Conservation (phyloP, 495 filamentous ascomycete species). For the Aspergillus funiculosus region DNA sequence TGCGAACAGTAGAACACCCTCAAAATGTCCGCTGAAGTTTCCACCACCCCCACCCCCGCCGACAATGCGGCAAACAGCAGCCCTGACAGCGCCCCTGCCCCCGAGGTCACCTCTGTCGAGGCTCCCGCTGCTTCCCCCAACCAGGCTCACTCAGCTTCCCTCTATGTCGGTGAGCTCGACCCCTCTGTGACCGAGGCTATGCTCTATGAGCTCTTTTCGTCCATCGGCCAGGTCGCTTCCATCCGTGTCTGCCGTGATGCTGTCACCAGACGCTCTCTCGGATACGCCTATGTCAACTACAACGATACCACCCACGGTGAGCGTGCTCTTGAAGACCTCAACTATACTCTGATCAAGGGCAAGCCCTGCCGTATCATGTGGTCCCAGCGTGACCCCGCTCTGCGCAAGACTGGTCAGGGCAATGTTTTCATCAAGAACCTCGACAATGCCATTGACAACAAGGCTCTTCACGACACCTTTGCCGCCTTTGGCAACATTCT, state of each 20-base stretch:
- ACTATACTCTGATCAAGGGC: constrained; percentile 99
- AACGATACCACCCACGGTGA: constrained; percentile 95
- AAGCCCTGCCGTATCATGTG: constrained; percentile 99
- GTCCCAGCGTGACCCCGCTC: constrained; percentile 98
- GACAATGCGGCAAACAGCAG: constrained; percentile 39
- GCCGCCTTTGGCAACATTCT: constrained; percentile 98
- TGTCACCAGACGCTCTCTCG: constrained; percentile 95
- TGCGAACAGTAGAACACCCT: constrained; percentile 19
- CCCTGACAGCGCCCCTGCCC: constrained; percentile 34
- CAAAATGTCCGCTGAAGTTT: constrained; percentile 46
- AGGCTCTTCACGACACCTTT: constrained; percentile 99
- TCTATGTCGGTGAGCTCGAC: constrained; percentile 98
- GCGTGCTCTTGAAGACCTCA: constrained; percentile 96
- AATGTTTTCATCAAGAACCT: constrained; percentile 99
- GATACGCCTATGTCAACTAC: constrained; percentile 99
- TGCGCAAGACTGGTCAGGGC: constrained; percentile 98
- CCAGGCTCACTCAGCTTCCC: constrained; percentile 88
- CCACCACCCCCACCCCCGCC: constrained; percentile 34
- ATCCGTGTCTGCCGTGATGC: constrained; percentile 99
- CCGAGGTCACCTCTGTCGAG: constrained; percentile 35
- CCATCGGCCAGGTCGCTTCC: constrained; percentile 96
- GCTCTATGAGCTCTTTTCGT: constrained; percentile 99
- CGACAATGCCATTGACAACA: constrained; percentile 98
- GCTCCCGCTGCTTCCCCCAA: constrained; percentile 53
- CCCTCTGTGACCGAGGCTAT: constrained; percentile 97